Base-by-base conservation (phyloP, 2,329 filamentous ascomycete species). In the Venturia oleaginea region DNA sequence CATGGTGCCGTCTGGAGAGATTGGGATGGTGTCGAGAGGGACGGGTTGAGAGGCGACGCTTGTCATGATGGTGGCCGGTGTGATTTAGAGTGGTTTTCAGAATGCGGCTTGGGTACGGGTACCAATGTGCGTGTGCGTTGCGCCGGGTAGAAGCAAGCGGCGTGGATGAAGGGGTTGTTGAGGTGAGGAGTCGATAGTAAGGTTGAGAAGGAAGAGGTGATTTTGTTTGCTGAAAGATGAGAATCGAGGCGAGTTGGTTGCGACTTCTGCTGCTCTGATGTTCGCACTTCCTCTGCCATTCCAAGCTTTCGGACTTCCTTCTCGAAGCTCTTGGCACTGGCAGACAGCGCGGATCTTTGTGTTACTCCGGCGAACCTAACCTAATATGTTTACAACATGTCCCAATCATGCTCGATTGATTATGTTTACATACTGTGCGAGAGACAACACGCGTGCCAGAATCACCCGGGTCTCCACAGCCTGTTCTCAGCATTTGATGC, bases 11-110 rank as follows among this genome's bases (percentile, higher is more conserved):
- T 78, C 75, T 54, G 81, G 81, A 24, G 81, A 83, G 73, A 84
- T 80, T 63, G 81, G 81, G 63, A 83, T 83, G 55, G 81, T 81
- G 72, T 82, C 79, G 65, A 84, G 77, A 61, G 80, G 80, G 46
- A 83, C 81, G 27, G 59, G 59, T 60, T 60, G 59, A 27, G 34
- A 43, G 24, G 59, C 59, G 59, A 60, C 37, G 22, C 24, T 43
- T 13, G 59, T 60, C 59, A 60, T 60, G 4, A 60, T 60, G 51
- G 19, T 57, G 51, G 51, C 34, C 27, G 51, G 51, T 34, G 51
- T 57, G 51, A 57, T 57, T 34, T 57, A 57, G 51, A 57, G 51
- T 57, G 51, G 51, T 57, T n/a, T 19, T 22, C 46, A 30, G 11
- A 51, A 51, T 48, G 51, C 51, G 51, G 24, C 51, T 10, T 32